These are phyloP conservation scores for Mortierella sp. DNA, from an alignment of 371 early-diverging fungal species.

Conservation along the genomic window DNA sequence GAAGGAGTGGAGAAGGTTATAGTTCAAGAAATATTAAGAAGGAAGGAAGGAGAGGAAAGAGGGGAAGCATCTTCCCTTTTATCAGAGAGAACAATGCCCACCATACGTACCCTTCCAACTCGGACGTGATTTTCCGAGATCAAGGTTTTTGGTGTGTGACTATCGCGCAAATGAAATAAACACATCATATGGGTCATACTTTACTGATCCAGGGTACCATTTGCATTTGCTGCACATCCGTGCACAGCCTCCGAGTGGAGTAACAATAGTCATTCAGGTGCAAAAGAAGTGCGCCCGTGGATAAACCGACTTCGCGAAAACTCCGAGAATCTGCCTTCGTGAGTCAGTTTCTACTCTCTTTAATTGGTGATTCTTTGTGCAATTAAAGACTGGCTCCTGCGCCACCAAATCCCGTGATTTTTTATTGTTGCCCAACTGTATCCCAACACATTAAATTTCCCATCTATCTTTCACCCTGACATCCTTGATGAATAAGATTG, in stretches of 20 bases:
- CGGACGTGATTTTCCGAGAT: slow-evolving; percentile 17
- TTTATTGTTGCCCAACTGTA: neutral
- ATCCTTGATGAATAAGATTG: neutral
- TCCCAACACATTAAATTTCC: neutral
- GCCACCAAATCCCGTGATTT: slow-evolving; percentile 5
- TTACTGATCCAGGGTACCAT: too few species aligned
- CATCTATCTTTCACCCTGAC: too few species aligned
- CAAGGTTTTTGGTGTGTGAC: neutral
- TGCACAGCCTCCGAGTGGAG: neutral
- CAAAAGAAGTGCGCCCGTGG: neutral
- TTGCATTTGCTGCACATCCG: neutral
- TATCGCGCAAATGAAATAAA: neutral
- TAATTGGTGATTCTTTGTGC: slow-evolving; percentile 3
- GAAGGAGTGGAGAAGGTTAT: neutral
- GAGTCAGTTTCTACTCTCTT: slow-evolving; percentile 2
- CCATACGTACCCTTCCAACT: neutral
- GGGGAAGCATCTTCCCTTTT: slow-evolving; percentile 3
- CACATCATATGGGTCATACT: slow-evolving; percentile 17
- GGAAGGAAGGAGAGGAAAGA: slow-evolving; percentile 5
- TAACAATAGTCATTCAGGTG: neutral
- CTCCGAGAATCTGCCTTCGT: neutral
- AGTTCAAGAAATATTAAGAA: neutral
- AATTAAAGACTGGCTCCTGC: neutral
- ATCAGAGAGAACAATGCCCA: neutral
- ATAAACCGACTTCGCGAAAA: neutral